These are phyloP conservation scores for Ustilago tritici DNA, from an alignment of 1,284 basidiomycete genomes.

Conservation along the genomic window DNA sequence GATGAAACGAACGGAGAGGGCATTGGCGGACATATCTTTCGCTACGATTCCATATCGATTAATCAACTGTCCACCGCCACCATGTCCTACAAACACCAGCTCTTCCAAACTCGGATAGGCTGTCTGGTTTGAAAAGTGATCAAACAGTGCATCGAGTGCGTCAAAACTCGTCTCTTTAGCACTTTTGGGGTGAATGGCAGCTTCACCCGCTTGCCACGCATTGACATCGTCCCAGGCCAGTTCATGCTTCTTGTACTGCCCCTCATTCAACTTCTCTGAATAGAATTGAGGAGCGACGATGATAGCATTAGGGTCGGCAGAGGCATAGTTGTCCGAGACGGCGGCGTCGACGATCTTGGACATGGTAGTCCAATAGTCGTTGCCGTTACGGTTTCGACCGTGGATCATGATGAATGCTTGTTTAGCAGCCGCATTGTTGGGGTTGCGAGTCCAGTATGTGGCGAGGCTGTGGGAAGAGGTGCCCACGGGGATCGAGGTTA, in stretches of 20 bases:
- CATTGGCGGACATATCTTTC: constrained; percentile 31
- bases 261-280: constrained; percentile 51
- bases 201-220: constrained; percentile 65
- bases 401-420: constrained; percentile 68
- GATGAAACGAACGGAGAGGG: constrained; percentile 58
- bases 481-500: constrained; percentile 52
- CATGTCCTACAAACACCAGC: constrained; percentile 67
- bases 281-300: constrained; percentile 66
- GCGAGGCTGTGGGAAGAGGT: constrained; percentile 36
- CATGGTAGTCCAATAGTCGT: constrained; percentile 61
- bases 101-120: constrained; percentile 57
- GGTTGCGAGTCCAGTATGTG: constrained; percentile 50
- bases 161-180: constrained; percentile 61
- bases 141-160: constrained; percentile 61
- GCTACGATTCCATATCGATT: constrained; percentile 64
- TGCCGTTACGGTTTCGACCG: constrained; percentile 60
- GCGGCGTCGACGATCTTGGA: constrained; percentile 51
- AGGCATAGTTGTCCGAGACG: constrained; percentile 24
- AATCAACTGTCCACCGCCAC: constrained; percentile 67
- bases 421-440: constrained; percentile 36
- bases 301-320: constrained; percentile 50
- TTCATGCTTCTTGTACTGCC: constrained; percentile 55
- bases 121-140: constrained; percentile 50
- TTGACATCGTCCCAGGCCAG: constrained; percentile 66
- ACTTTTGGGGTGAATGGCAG: constrained; percentile 56